Conservation (phyloP, 768 basidiomycete species). For the Austroboletus eburneus region DNA sequence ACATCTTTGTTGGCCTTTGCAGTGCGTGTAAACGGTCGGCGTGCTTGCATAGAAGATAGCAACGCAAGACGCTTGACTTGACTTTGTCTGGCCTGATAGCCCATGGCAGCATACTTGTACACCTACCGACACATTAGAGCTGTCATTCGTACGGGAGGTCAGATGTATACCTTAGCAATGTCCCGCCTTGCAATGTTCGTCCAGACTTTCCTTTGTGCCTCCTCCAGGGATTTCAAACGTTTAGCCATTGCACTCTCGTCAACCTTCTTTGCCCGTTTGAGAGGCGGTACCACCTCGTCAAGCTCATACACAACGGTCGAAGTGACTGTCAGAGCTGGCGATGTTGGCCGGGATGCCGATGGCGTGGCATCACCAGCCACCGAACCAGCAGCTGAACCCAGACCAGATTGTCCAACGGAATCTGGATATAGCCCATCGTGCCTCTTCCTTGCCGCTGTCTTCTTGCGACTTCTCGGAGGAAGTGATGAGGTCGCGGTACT, state of each 20-base stretch:
- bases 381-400: constrained; percentile 46
- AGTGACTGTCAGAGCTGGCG: constrained; percentile 52
- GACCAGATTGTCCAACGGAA: constrained; percentile 43
- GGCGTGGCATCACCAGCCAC: constrained; percentile 71
- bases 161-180: constrained; percentile 62
- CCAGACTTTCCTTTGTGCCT: constrained; percentile 87
- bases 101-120: constrained; percentile 69
- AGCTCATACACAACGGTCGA: constrained; percentile 68
- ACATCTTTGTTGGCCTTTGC: constrained; percentile 78
- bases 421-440: constrained; percentile 48
- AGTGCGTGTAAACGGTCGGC: constrained; percentile 68
- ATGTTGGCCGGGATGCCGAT: constrained; percentile 62
- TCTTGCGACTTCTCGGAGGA: constrained; percentile 55
- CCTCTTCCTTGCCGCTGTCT: constrained; percentile 53
- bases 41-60: constrained; percentile 71
- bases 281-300: constrained; percentile 62
- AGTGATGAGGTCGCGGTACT: constrained; percentile 39
- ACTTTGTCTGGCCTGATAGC: constrained; percentile 60
- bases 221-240: constrained; percentile 73
- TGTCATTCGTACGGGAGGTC: background rate
- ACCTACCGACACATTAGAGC: constrained; percentile 45
- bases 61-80: constrained; percentile 76
- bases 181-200: constrained; percentile 82
- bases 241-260: constrained; percentile 71
- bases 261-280: constrained; percentile 73